A percentile compares a stretch with the other conserved stretches of the same genome.
Conservation (phyloP, 306 rosid genomes). For the Biancaea sappan region DNA sequence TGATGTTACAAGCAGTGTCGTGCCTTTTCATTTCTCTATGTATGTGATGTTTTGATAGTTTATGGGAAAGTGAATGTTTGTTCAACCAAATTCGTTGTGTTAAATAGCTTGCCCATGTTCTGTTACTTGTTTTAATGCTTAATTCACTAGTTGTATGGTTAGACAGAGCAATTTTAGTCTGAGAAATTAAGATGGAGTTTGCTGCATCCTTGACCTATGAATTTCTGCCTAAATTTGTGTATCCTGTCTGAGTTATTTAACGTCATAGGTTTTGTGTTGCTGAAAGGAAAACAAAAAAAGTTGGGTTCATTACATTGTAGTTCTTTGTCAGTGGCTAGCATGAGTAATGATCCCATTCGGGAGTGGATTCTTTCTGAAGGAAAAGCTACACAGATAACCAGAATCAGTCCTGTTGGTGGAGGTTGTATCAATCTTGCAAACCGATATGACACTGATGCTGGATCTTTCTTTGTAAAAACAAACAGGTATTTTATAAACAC, state of each 20-base stretch:
- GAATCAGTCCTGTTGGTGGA: constrained; percentile 82
- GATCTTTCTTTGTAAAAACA: constrained; percentile 90
- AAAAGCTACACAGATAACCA: constrained; percentile 72
- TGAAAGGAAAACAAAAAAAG: not conserved
- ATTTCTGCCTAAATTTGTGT: not conserved
- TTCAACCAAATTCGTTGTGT: not conserved
- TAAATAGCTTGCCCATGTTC: not conserved
- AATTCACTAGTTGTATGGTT: constrained; percentile 14
- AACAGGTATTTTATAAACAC: constrained; percentile 79
- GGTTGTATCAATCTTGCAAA: constrained; percentile 86
- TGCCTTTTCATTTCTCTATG: constrained; percentile 11
- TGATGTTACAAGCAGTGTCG: not conserved
- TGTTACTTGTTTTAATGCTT: not conserved
- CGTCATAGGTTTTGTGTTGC: constrained; percentile 2
- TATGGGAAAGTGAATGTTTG: not conserved
- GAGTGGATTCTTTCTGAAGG: constrained; percentile 92
- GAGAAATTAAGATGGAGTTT: not conserved
- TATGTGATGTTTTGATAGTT: not conserved
- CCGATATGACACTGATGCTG: constrained; percentile 83
- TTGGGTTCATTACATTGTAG: constrained; percentile 18
- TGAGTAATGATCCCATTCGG: constrained; percentile 81
- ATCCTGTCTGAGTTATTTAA: constrained; percentile 14
- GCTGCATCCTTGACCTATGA: constrained; percentile 12
- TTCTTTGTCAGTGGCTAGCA: constrained; percentile 59
- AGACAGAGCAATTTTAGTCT: constrained; percentile 4